Base-by-base conservation (phyloP, 768 basidiomycete genomes). In the Chlorophyllum brunneum region DNA sequence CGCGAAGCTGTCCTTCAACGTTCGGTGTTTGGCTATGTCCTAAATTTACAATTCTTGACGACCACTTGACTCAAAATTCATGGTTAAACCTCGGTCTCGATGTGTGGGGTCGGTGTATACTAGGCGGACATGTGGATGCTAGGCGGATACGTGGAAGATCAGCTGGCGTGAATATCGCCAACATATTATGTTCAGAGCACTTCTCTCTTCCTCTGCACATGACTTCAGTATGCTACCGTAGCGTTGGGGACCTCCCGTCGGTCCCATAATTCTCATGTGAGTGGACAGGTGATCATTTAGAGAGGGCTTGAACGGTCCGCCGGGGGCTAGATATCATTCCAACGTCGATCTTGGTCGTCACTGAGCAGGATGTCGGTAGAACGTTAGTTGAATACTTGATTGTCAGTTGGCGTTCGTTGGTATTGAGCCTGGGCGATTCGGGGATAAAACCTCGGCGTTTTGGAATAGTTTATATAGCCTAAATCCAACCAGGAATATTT, bases 371-470 rank as follows among this genome's bases (percentile, higher is more conserved):
- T 26, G 23, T 43, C 16, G 5, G 15, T 43, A 20, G 41, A 29
- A 23, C 22, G n/a, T 24, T 43, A 15, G 3, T 33, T 42, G 20
- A 33, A 41, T 42, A n/a, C 30, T 42, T 9, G 6, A 51, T 27
- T 34, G 9, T 11, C 8, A 20, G 27, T 33, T 13, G 13, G 7
- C 2, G 11, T 15, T 16, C 6, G 5, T 3, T 53, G 34, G 18
- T 31, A 27, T 48, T 24, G 50, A 42, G 49, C 27, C 15, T 26
- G 48, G 47, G 15, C n/a, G 23, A 24, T 42, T 34, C 40, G 11
- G 22, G 27, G 54, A 50, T 40, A 22, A 55, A 55, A 45, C 34
- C 27, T 49, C 54, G 48, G 49, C 8, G 3, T 27, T 45, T 44
- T 26, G 29, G 39, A 23, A 33, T 6, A 23, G 24, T 8, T 46